Conservation (phyloP, 1,139 yeast species). For the Suzukiozyma palmioleophila region DNA sequence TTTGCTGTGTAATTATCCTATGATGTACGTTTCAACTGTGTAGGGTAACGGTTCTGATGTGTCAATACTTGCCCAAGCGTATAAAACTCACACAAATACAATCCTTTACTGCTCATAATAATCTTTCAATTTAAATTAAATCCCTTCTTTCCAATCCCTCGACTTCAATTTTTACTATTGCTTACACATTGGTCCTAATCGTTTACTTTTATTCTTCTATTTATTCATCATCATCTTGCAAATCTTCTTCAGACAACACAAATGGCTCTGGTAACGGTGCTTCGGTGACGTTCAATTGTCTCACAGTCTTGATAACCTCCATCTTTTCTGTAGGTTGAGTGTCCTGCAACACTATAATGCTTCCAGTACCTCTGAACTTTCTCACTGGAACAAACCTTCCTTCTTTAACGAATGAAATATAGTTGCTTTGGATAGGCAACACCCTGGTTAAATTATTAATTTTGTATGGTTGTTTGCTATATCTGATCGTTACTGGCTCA, state of each 20-base stretch:
- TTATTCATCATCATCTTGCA: slow-evolving; percentile 28
- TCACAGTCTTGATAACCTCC: slow-evolving; percentile 74
- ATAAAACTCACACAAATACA: too few species aligned
- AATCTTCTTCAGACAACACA: slow-evolving; percentile 51
- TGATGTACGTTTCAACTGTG: too few species aligned
- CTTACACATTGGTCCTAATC: background rate
- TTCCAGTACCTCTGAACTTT: slow-evolving; percentile 71
- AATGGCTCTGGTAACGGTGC: slow-evolving; percentile 94
- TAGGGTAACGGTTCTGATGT: too few species aligned
- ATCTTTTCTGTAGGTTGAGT: slow-evolving; percentile 61
- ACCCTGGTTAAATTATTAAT: slow-evolving; percentile 82
- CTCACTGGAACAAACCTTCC: slow-evolving; percentile 82
- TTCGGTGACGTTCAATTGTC: slow-evolving; percentile 75
- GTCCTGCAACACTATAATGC: slow-evolving; percentile 78
- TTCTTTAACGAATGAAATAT: slow-evolving; percentile 70
- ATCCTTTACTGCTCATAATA: too few species aligned
- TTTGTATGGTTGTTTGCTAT: slow-evolving; percentile 59
- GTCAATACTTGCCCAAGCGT: too few species aligned
- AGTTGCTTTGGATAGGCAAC: slow-evolving; percentile 84
- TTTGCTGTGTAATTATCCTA: too few species aligned
- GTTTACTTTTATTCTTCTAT: background rate
- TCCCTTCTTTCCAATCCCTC: too few species aligned
- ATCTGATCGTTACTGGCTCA: slow-evolving; percentile 34
- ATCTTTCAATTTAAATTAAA: too few species aligned
- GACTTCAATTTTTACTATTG: too few species aligned